A percentile compares a stretch with the other conserved stretches of the same genome.
phyloP scores from a whole-genome alignment of 495 filamentous ascomycete species.

The Clavariopsis aquatica region DNA sequence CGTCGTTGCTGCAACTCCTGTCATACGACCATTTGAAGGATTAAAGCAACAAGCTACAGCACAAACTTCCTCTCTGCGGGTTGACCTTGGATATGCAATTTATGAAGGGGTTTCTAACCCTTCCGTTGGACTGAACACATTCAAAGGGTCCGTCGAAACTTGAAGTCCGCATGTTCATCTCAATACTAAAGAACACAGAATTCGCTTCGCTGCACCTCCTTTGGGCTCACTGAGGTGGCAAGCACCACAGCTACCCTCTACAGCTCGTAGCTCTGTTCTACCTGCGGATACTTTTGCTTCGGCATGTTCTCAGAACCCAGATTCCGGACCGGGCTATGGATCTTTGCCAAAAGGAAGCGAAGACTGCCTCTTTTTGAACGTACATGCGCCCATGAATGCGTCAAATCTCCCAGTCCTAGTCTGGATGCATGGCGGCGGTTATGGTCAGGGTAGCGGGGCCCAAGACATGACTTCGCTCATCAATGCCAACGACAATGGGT shows the following conservation, averaged over 20 bases:
- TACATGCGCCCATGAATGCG: slow-evolving; percentile 24
- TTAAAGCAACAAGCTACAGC: background rate
- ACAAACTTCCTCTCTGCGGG: background rate
- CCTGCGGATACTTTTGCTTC: slow-evolving; percentile 10
- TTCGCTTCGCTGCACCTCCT: slow-evolving; percentile 32
- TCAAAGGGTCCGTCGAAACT: slow-evolving; percentile 21
- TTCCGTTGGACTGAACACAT: slow-evolving; percentile 24
- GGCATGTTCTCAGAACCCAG: slow-evolving; percentile 6
- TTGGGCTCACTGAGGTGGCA: slow-evolving; percentile 36
- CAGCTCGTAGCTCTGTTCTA: slow-evolving; percentile 30
- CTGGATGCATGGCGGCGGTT: slow-evolving; percentile 45
- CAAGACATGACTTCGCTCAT: slow-evolving; percentile 38
- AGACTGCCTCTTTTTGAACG: slow-evolving; percentile 42
- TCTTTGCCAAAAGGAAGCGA: slow-evolving; percentile 19
- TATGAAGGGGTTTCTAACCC: slow-evolving; percentile 23
- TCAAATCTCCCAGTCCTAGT: slow-evolving; percentile 37
- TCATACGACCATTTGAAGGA: background rate
- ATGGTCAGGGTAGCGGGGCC: slow-evolving; percentile 35
- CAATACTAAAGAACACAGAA: slow-evolving; percentile 4
- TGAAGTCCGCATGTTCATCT: background rate
- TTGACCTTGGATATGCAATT: slow-evolving; percentile 39
- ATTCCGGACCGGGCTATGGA: background rate
- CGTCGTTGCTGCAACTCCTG: background rate
- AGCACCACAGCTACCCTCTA: slow-evolving; percentile 35
- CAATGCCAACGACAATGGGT: slow-evolving; percentile 39